Base-by-base conservation (phyloP, 495 filamentous ascomycete genomes). In the Neurospora intermedia region DNA sequence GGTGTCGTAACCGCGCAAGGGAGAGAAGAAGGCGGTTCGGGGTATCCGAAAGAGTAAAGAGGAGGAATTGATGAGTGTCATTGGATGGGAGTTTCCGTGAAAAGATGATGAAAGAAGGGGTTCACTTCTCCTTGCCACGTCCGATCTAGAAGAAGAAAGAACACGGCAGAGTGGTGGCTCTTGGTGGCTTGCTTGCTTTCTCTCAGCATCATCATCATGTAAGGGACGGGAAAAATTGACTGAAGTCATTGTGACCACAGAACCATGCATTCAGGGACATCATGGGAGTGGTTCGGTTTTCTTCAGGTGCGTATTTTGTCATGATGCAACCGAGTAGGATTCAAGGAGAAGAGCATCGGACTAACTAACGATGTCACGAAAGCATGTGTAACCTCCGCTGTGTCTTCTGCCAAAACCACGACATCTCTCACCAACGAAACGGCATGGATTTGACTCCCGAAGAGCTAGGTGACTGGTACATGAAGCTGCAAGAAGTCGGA, bases 391-490 rank as follows among this genome's bases (percentile, higher is more conserved):
- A 92, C 79, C 78, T 93, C 43, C 87, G 91, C 18, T 94, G 92
- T 78, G 90, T 92, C 0, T 94, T 94, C 77, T 95, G 92, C 79
- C 92, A 94, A 79, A 94, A 94, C 81, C 87, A 93, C 80, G 91
- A 93, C 69, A 94, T 94, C 45, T 86, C 91, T 2, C 92, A 94
- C 74, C 87, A 89, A 76, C 84, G 88, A 9, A 91, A 91, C 69
- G 91, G 92, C 4, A 88, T 89, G 75, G 90, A 93, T 74, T 80
- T 93, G n/a, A 91, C 90, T 0, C 91, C 92, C 15, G 89, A 91
- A 77, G 87, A 93, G 78, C 85, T 95, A 4, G 92, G 86, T 4
- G 87, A 90, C 35, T 93, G 92, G 92, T 93, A 89, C 78, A 72
- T 94, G 46, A 94, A 93, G 79, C 82, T 96, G 20, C 91, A 94